These are phyloP conservation scores for Remersonia thermophila DNA, from an alignment of 2,329 filamentous ascomycete species.

Conservation along the genomic window DNA sequence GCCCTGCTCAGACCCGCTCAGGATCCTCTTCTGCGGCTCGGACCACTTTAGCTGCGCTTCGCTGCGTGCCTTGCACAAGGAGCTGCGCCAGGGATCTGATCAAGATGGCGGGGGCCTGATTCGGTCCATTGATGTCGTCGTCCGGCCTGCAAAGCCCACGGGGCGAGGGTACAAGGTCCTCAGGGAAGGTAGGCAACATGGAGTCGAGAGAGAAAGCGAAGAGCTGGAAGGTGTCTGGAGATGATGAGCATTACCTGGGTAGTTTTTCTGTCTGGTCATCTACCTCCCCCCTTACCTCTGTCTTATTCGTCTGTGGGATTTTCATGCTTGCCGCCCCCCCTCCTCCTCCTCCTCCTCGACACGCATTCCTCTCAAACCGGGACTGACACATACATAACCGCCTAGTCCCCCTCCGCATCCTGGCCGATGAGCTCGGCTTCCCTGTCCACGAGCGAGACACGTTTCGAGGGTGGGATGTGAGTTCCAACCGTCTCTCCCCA, in stretches of 20 bases:
- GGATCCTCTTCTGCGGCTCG: conserved; percentile 88
- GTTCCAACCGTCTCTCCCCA: conserved; percentile 15
- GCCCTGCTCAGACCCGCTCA: conserved; percentile 51
- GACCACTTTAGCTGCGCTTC: conserved; percentile 80
- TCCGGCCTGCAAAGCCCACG: conserved; percentile 62
- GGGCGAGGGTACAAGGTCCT: conserved; percentile 62
- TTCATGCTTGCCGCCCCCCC: too few relatives aligned
- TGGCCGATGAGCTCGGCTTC: conserved; percentile 52
- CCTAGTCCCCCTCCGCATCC: conserved; percentile 54
- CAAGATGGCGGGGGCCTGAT: conserved; percentile 40
- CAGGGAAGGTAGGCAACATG: conserved; percentile 42
- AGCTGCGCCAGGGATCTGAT: conserved; percentile 29
- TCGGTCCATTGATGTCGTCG: conserved; percentile 72
- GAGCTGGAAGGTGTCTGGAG: too few relatives aligned
- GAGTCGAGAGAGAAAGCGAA: not conserved
- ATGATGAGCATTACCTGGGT: too few relatives aligned
- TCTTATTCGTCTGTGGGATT: too few relatives aligned
- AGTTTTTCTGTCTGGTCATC: too few relatives aligned
- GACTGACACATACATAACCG: conserved; percentile 22
- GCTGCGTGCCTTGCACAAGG: conserved; percentile 53
- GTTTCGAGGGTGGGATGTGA: conserved; percentile 69
- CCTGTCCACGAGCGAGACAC: conserved; percentile 64
- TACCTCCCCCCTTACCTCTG: too few relatives aligned
- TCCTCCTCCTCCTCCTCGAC: not conserved
- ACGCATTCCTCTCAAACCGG: not conserved